These are phyloP conservation scores for Rugonectria rugulosa DNA, from an alignment of 2,329 filamentous ascomycete genomes.

Conservation along the genomic window DNA sequence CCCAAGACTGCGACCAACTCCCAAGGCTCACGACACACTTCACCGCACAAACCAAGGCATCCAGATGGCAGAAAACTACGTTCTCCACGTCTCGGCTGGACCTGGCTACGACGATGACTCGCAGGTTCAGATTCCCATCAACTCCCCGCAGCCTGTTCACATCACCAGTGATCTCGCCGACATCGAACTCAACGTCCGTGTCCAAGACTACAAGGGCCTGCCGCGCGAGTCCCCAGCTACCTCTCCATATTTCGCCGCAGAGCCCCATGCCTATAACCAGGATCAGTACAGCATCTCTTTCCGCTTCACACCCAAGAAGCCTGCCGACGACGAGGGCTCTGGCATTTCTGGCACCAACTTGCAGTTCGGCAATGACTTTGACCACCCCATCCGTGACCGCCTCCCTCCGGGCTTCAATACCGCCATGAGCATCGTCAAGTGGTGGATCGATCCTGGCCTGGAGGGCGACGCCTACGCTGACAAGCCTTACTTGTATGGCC, in stretches of 20 bases:
- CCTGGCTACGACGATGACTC: constrained; percentile 74
- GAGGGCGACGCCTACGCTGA: constrained; percentile 92
- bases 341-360: constrained; percentile 75
- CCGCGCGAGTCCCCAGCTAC: constrained; percentile 72
- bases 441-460: constrained; percentile 89
- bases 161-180: constrained; percentile 72
- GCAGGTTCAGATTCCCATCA: constrained; percentile 81
- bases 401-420: constrained; percentile 87
- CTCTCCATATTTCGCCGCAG: constrained; percentile 78
- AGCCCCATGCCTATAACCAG: constrained; percentile 68
- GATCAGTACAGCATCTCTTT: constrained; percentile 90
- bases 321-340: constrained; percentile 23
- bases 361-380: constrained; percentile 96
- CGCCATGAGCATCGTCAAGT: constrained; percentile 85
- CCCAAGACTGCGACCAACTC: not conserved
- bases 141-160: constrained; percentile 66
- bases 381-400: constrained; percentile 84
- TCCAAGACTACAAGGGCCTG: constrained; percentile 74
- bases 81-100: constrained; percentile 83
- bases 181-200: constrained; percentile 75
- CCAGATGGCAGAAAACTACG: constrained; percentile 75
- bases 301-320: constrained; percentile 74
- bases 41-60: not conserved
- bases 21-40: too few relatives aligned
- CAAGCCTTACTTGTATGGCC: constrained; percentile 84